Conservation (phyloP, 352 stramenopile species). For the Globisporangium yorkense region DNA sequence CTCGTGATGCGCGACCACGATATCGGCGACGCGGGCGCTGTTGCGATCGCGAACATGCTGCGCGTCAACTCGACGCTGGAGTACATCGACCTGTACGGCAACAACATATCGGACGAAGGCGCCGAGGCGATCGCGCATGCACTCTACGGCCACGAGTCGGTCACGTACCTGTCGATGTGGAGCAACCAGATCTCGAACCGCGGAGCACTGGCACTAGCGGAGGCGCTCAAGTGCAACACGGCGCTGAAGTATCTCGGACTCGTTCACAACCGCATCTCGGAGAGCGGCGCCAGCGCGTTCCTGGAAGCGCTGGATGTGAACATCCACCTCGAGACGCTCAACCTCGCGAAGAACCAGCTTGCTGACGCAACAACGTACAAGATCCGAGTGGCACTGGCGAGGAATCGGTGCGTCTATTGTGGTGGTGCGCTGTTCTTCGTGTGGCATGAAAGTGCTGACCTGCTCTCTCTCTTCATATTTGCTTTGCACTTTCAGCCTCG, state of each 20-base stretch:
- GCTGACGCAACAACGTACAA: constrained; percentile 32
- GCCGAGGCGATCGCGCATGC: constrained; percentile 52
- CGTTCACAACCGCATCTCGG: constrained; percentile 51
- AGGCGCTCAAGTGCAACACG: constrained; percentile 60
- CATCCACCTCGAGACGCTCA: constrained; percentile 50
- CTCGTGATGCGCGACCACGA: constrained; percentile 64
- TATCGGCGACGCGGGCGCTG: constrained; percentile 56
- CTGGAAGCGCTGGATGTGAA: constrained; percentile 65
- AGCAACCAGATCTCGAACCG: constrained; percentile 60
- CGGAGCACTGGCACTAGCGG: constrained; percentile 38
- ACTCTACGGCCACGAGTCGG: constrained; percentile 65
- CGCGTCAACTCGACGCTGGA: constrained; percentile 62
- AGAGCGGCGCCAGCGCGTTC: constrained; percentile 34
- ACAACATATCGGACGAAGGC: constrained; percentile 61
- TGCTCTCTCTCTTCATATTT: neutral
- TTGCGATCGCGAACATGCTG: constrained; percentile 66
- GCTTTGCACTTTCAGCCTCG: constrained; percentile 4
- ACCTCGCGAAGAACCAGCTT: constrained; percentile 52
- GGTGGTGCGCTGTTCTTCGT: neutral
- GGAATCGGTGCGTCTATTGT: constrained; percentile 35
- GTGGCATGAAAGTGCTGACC: neutral
- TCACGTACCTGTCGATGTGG: constrained; percentile 48
- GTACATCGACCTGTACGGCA: constrained; percentile 62
- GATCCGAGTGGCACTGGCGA: constrained; percentile 38
- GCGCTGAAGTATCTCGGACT: constrained; percentile 55